Base-by-base conservation (phyloP, 306 rosid genomes). In the Rubus parviflorus region DNA sequence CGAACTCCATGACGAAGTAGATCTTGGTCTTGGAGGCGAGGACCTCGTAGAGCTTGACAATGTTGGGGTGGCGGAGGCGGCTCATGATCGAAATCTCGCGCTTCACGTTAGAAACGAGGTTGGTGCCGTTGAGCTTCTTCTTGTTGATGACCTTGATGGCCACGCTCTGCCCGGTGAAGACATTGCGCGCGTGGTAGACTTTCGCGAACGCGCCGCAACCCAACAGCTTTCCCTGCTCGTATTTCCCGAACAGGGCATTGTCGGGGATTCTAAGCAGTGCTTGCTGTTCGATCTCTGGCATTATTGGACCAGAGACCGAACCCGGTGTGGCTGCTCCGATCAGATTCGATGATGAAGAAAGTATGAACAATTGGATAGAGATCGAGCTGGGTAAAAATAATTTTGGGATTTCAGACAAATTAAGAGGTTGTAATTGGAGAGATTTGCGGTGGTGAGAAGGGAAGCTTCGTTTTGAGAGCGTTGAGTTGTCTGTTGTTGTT, bases 201-300 rank as follows among this genome's bases (percentile, higher is more conserved):
- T 92, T 92, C 7, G 97, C 93, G 35, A 90, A 92, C 15, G 96
- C 96, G 5, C 96, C 96, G 77, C 93, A 90, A 7, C 97, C 97
- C 0, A 92, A 83, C 2, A 92, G 92, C 74, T 68, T 85, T 0
- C 93, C 93, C 2, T 88, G 66, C 58, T 90, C 97, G 70, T 92
- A 92, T 66, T 90, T 92, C 0, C 87, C 91, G 73, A 90, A 92
- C 20, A 92, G 61, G 43, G 82, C 77, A 47, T 85, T 73, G 6
- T 72, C 79, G 1, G 77, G 51, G 73, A 74, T 5, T 7, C 62
- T 65, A 19, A 4, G 71, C 52, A 15, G 20, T 0, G 30, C 17
- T 3, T 25, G 67, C 3, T 63, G 41, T 58, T 74, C 83, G 81
- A 65, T 74, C 76, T 74, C 83, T 30, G 76, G 79, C 79, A 74